phyloP scores from a whole-genome alignment of 306 rosid species.

The Delonix regia region DNA sequence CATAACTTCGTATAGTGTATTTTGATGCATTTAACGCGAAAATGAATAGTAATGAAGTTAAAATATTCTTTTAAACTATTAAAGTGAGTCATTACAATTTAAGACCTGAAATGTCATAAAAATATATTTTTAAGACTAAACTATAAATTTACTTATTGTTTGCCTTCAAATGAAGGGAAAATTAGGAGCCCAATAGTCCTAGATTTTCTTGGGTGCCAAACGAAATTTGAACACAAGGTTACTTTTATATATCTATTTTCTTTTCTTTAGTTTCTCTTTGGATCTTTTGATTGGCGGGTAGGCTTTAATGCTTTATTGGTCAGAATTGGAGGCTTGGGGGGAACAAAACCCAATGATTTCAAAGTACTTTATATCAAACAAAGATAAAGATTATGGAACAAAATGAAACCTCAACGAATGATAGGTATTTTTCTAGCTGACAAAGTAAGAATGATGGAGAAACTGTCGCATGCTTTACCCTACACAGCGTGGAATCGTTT shows the following conservation, averaged over 20 bases:
- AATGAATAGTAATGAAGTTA: too few relatives aligned
- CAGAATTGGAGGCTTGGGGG: constrained; percentile 38
- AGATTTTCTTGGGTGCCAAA: neutral
- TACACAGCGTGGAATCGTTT: constrained; percentile 45
- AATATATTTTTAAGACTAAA: too few relatives aligned
- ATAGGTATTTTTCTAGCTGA: constrained; percentile 37
- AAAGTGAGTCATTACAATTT: too few relatives aligned
- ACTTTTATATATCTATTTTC: neutral
- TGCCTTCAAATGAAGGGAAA: neutral
- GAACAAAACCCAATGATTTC: constrained; percentile 21
- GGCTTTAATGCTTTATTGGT: constrained; percentile 25
- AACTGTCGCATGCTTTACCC: constrained; percentile 92
- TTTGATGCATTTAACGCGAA: neutral
- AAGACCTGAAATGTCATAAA: too few relatives aligned
- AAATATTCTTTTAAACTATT: too few relatives aligned
- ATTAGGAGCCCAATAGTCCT: neutral
- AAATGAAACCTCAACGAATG: constrained; percentile 65
- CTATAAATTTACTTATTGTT: too few relatives aligned
- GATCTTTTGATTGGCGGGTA: constrained; percentile 30
- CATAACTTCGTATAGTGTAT: neutral
- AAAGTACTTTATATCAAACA: constrained; percentile 49
- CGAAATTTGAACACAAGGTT: constrained; percentile 16
- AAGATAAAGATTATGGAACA: constrained; percentile 58
- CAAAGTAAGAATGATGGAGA: constrained; percentile 83
- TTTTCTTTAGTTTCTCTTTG: neutral